Conservation (phyloP, 2,329 filamentous ascomycete genomes). For the Diatrype stigma region DNA sequence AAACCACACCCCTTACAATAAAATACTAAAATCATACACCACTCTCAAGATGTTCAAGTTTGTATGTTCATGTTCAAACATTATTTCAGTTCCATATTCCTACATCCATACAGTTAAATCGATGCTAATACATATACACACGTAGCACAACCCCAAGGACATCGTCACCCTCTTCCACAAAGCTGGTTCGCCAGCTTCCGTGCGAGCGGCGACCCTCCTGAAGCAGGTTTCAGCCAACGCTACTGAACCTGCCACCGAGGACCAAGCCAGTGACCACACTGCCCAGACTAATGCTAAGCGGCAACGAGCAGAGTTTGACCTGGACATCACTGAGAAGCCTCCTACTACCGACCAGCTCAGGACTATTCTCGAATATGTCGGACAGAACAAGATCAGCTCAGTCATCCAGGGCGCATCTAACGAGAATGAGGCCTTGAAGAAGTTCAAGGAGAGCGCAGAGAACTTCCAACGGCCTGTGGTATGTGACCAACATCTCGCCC, state of each 20-base stretch:
- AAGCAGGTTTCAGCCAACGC: conserved; percentile 75
- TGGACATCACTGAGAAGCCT: conserved; percentile 74
- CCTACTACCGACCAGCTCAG: conserved; percentile 80
- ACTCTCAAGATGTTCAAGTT: conserved; percentile 42
- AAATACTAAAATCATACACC: neutral
- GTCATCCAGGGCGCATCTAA: conserved; percentile 72
- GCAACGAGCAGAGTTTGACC: conserved; percentile 69
- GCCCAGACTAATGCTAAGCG: conserved; percentile 48
- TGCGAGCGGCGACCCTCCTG: conserved; percentile 68
- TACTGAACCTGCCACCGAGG: conserved; percentile 62
- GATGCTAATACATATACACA: neutral
- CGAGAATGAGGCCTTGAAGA: conserved; percentile 73
- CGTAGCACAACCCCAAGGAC: conserved; percentile 74
- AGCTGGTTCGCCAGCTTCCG: conserved; percentile 67
- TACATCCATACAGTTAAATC: neutral
- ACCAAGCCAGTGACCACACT: conserved; percentile 66
- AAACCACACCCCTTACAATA: neutral
- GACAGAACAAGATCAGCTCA: conserved; percentile 51
- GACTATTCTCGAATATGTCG: conserved; percentile 81
- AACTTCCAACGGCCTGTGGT: conserved; percentile 76
- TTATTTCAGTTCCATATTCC: neutral
- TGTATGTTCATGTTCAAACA: conserved; percentile 38
- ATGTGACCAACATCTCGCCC: conserved; percentile 31
- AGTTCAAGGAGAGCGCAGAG: conserved; percentile 65
- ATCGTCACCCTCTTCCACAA: conserved; percentile 96